These are phyloP conservation scores for Mucor ambiguus DNA, from an alignment of 371 early-diverging fungal genomes.

Conservation along the genomic window DNA sequence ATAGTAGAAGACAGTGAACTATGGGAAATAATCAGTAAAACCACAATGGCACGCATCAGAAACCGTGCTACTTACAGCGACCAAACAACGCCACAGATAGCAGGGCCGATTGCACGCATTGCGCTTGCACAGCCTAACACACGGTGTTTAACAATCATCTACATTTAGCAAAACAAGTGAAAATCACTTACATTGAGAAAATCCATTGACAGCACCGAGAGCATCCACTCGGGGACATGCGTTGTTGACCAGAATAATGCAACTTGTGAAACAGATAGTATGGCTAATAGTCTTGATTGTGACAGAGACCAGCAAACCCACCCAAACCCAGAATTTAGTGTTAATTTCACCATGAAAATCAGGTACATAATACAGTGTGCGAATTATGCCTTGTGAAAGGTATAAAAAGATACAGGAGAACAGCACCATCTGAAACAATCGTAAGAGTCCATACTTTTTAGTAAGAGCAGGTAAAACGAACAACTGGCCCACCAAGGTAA, in stretches of 20 bases:
- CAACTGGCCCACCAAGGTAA: conserved; percentile 62
- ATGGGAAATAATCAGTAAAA: not conserved
- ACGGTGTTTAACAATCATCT: not conserved
- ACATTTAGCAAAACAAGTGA: not conserved
- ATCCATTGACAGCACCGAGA: conserved; percentile 46
- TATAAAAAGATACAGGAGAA: conserved; percentile 45
- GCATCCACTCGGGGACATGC: conserved; percentile 34
- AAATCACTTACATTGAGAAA: conserved; percentile 39
- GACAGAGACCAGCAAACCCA: conserved; percentile 31
- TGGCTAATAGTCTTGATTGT: conserved; percentile 41
- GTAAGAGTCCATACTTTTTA: conserved; percentile 46
- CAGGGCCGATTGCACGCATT: conserved; percentile 47
- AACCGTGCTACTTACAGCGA: conserved; percentile 29
- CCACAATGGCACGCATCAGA: not conserved
- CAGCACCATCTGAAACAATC: conserved; percentile 53
- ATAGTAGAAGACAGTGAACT: conserved; percentile 30
- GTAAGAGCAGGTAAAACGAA: conserved; percentile 58
- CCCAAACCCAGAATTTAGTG: conserved; percentile 52
- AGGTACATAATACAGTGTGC: conserved; percentile 36
- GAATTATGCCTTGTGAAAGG: conserved; percentile 39
- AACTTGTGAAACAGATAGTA: conserved; percentile 40
- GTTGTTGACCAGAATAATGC: conserved; percentile 40
- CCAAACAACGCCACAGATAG: conserved; percentile 49
- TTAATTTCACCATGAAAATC: conserved; percentile 28
- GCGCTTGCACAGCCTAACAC: conserved; percentile 44